Base-by-base conservation (phyloP, 2,329 filamentous ascomycete genomes). In the Colletotrichum phormii region DNA sequence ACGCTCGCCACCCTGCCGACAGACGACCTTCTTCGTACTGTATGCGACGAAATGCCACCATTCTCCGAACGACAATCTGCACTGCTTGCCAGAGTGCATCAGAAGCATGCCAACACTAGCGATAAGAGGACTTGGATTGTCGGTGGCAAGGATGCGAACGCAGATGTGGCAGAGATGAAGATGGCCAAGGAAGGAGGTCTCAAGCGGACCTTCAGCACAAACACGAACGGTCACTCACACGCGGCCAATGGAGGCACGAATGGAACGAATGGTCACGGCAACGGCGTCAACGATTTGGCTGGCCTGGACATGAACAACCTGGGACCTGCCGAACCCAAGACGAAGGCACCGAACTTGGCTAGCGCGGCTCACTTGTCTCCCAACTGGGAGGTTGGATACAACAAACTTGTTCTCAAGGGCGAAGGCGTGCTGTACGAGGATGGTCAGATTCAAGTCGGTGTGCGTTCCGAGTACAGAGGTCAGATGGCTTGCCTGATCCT, bases 21-120 rank as follows among this genome's bases (percentile, higher is more conserved):
- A 0, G 97, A 99, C 78, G 95, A 98, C 76, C 89, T 99, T 7
- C 87, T 99, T 13, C 91, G 97, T 64, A 98, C 97, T 0, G 92
- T 99, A 6, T 98, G 95, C 81, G 97, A 99, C 77, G 97, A 99
- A 82, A 99, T 99, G 97, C 97, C 97, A 2, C 95, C 97, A 0
- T 99, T 98, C 84, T 97, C 97, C 0, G 95, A 99, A 82, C 89
- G 97, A 73, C 92, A 97, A 71, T 98, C 97, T 5, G 96, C 97
- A 1, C 86, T 99, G 33, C 87, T 99, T 12, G 98, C 96, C 51
- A 90, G 97, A 71, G 88, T 99, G 62, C 96, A 99, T 83, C 95
- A 98, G 83, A 98, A 97, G 85, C 95, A 97, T 78, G 94, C 93
- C 60, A 94, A 93, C 73, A 97, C 95, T 15, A 97, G 94, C 80